Evolutionary conservation across 805 yeast genomes (phyloP), one percentile per base, ranked within the genome.

Genomic region (Candida suzukii): DNA sequence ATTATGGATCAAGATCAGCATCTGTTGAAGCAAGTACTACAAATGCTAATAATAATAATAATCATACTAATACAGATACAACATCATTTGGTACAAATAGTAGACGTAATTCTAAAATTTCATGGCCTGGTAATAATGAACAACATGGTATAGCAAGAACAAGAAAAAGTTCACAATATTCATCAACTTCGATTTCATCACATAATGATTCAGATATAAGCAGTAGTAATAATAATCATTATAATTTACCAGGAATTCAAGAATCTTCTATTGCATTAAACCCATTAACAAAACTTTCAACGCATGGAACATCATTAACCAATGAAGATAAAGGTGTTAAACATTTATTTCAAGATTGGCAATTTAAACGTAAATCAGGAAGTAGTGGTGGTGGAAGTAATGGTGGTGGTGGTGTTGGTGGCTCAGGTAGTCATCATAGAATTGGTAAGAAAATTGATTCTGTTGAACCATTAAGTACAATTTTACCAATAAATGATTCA

Each of bases 101-200:
- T 19, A 34, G 37, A 36, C 41, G 60, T 22, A 41, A 41, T 24
- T 56, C 61, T 9, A 53, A 47, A 40, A 46, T 54, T 40, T 50
- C 55, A 35, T 56, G 61, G 59, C 8, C n/a, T 18, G 22, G 18
- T 4, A 17, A 22, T 6, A 13, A 19, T 11, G 5, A 7, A 26
- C 29, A 26, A 26, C 29, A 26, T 11, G 25, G 25, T 24, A 24
- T 24, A 24, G 10, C 7, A 9, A 31, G 12, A 17, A 19, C 22
- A n/a, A 31, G 35, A 31, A 31, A 31, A 19, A 9, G 24, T 5
- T 31, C 35, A 11, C 35, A 20, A 33, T n/a, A 17, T 17, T 31
- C 34, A 3, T 18, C 6, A 7, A n/a, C 4, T 3, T 21, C 35
- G 6, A 5, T 4, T 19, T 4, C n/a, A 12, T 18, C 22, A 11